Evolutionary conservation across 1,284 basidiomycete genomes (phyloP).

Genomic region (Moesziomyces sp.): DNA sequence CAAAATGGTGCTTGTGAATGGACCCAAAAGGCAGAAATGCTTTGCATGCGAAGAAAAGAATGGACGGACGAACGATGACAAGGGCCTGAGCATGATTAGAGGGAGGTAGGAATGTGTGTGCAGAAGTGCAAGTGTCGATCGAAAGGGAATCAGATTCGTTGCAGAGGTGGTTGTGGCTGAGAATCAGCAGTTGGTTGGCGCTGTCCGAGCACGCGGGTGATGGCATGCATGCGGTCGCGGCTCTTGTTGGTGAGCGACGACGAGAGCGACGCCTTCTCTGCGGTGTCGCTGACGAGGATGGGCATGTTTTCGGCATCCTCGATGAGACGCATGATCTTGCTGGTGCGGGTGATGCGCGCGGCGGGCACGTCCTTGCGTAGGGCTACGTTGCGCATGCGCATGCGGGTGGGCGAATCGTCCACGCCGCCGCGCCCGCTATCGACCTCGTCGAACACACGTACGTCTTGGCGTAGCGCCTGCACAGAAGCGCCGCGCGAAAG

Average conservation of each 20-base stretch:
- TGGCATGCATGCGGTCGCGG: slow-evolving; percentile 30
- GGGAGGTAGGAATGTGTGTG: background rate
- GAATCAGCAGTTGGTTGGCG: slow-evolving; percentile 2
- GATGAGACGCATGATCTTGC: slow-evolving; percentile 49
- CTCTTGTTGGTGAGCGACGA: slow-evolving; percentile 27
- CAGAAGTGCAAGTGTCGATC: background rate
- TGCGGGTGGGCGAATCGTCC: slow-evolving; percentile 22
- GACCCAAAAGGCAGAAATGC: too few species aligned
- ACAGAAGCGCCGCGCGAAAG: slow-evolving; percentile 10
- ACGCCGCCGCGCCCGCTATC: background rate
- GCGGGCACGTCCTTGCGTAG: slow-evolving; percentile 29
- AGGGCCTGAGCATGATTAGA: background rate
- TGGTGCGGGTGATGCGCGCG: slow-evolving; percentile 27
- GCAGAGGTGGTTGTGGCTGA: background rate
- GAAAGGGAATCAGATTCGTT: background rate
- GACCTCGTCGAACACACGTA: slow-evolving; percentile 15
- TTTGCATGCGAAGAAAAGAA: slow-evolving; percentile 2
- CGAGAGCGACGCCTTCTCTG: slow-evolving; percentile 1
- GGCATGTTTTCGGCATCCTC: slow-evolving; percentile 39
- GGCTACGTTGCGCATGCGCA: background rate
- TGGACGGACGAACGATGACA: background rate
- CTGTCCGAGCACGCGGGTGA: slow-evolving; percentile 37
- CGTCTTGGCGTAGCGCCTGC: slow-evolving; percentile 10
- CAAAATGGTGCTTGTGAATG: too few species aligned
- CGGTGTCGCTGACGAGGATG: background rate